Base-by-base conservation (phyloP, 148 eudicot species). In the Cornus florida region DNA sequence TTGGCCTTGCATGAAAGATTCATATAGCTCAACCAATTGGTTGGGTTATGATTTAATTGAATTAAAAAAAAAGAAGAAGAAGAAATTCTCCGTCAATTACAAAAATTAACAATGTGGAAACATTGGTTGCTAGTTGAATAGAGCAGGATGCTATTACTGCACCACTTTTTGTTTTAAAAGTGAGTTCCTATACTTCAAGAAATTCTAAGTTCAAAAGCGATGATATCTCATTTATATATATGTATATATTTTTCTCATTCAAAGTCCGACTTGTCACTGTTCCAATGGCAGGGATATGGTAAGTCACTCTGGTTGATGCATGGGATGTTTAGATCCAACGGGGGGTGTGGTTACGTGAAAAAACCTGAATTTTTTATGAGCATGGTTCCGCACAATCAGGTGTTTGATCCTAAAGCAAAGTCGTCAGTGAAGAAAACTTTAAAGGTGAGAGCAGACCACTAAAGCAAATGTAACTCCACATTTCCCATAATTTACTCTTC, bases 241-340 rank as follows among this genome's bases (percentile, higher is more conserved):
- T 35, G 38, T 35, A 4, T 43, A 1, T 43, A 7, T 20, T 39
- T 46, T 48, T 17, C 38, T 35, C 28, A 28, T 28, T 28, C 28
- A 28, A 28, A 76, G 24, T 17, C 68, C 62, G n/a, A 77, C 66
- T 77, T 50, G 20, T 69, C n/a, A 20, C 46, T 59, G 33, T 13
- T 67, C 28, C 28, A 28, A 28, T 82, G 71, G 35, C 89, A 93
- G 98, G 97, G 98, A 35, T 85, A 92, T 82, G 98, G 94, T 22
- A 89, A 87, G 84, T 82, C 86, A 60, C 91, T 94, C 38, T 92
- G 98, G 94, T 82, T 92, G 82, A 94, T 94, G 98, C 93, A 94
- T 19, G 98, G 98, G 73, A 83, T 92, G 92, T 94, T 89, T 79
- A 83, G 89, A 81, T 91, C 91, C 70, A 94, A 94, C 79, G 96